Evolutionary conservation across 805 yeast species (phyloP), one percentile per base, ranked within the genome.

Genomic region (Schizosaccharomyces lindneri): DNA sequence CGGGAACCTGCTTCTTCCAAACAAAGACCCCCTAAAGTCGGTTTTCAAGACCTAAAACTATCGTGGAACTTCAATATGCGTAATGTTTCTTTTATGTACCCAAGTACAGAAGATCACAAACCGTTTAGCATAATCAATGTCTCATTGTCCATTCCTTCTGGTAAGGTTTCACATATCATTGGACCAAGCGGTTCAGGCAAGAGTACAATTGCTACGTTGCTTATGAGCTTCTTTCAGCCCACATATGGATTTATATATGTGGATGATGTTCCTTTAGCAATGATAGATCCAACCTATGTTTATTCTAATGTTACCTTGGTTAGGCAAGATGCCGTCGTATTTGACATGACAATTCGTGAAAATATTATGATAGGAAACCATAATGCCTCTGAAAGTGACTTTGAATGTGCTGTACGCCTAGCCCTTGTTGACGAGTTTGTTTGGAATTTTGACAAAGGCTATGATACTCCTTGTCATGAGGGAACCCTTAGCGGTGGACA

Each of bases 171-270:
- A 1, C 90, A 80, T 66, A 71, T 93, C 3, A 79, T 93, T 55
- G 99, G 99, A 0, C 76, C 77, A 64, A 88, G 97, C 0, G 99
- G 99, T 0, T 82, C 89, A 0, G 98, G 98, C 0, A 93, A 93
- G 70, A 90, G 97, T 0, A 84, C 97, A 0, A 64, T 93, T 1
- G 78, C 84, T 0, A 78, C 77, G 46, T 69, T 93, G 1, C 66
- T 93, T 0, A 69, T 84, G 62, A 78, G 78, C 32, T 76, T 86
- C 29, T 87, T 89, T 66, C 64, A 69, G 0, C 72, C 75, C 0
- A 65, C 70, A 4, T 62, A 69, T 0, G 98, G 98, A 0, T 62
- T 67, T 1, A 78, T 93, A 0, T 68, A 68, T 2, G 70, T 89
- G 13, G 88, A 81, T 68, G 83, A 79, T 0, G 67, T 71, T 59